A percentile compares a stretch with the other conserved stretches of the same genome.
These are phyloP conservation scores for Phytophthora colocasiae DNA, from an alignment of 352 stramenopile genomes.

Conservation along the genomic window DNA sequence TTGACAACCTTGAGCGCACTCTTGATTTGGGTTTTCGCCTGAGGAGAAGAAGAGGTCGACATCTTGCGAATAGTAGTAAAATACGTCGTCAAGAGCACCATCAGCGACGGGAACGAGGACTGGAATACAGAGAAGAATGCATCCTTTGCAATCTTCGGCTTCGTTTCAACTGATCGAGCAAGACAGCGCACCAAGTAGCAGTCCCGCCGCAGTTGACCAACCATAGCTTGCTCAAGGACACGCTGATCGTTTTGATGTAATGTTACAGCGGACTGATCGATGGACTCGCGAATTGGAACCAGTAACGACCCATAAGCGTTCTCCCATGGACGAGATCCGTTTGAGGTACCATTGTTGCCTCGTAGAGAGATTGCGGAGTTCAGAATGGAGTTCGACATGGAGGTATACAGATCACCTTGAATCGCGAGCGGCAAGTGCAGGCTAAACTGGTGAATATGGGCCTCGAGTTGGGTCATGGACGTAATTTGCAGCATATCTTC, in stretches of 20 bases:
- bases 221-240: conserved; percentile 67
- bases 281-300: conserved; percentile 72
- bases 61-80: conserved; percentile 71
- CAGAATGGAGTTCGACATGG: conserved; percentile 82
- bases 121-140: conserved; percentile 75
- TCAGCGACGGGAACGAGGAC: conserved; percentile 58
- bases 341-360: conserved; percentile 26
- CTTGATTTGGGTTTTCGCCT: conserved; percentile 58
- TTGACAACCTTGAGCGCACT: conserved; percentile 81
- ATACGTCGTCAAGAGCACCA: conserved; percentile 75
- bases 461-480: conserved; percentile 74
- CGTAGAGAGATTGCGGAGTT: conserved; percentile 78
- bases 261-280: conserved; percentile 69
- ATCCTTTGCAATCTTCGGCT: conserved; percentile 80
- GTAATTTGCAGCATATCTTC: conserved; percentile 71
- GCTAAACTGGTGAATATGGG: conserved; percentile 79
- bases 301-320: conserved; percentile 67
- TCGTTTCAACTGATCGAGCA: conserved; percentile 71
- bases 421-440: conserved; percentile 73
- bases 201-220: conserved; percentile 74
- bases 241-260: conserved; percentile 80
- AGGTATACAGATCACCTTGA: conserved; percentile 80
- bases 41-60: conserved; percentile 29
- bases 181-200: conserved; percentile 75
- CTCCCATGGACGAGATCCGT: conserved; percentile 50